A percentile compares a stretch with the other conserved stretches of the same genome.
Evolutionary conservation across 1,139 yeast species (phyloP).

Genomic region (Meyerozyma elateridarum): DNA sequence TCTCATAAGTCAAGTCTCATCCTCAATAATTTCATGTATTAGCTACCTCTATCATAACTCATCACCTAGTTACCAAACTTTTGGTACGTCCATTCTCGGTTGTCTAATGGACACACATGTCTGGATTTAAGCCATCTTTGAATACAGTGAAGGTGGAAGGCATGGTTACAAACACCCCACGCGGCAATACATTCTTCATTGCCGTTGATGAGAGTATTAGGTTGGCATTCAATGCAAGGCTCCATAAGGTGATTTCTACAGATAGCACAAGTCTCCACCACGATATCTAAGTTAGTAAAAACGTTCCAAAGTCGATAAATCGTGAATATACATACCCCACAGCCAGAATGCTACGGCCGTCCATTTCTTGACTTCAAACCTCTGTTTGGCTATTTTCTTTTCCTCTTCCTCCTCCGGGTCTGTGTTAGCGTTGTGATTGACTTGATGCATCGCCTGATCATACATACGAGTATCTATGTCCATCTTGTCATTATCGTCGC

Average conservation of each 20-base stretch:
- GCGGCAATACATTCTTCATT: constrained; percentile 89
- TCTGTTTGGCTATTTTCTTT: constrained; percentile 24
- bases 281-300: constrained; percentile 52
- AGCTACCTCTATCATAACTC: neutral
- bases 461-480: constrained; percentile 15
- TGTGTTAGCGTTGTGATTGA: constrained; percentile 4
- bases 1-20: too few relatives aligned
- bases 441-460: neutral
- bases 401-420: constrained; percentile 13
- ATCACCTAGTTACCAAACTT: constrained; percentile 52
- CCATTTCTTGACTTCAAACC: constrained; percentile 64
- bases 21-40: neutral
- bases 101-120: constrained; percentile 95
- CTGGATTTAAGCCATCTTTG: constrained; percentile 96
- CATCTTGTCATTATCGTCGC: constrained; percentile 12
- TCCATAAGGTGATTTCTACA: constrained; percentile 99
- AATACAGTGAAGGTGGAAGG: constrained; percentile 93
- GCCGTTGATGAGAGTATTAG: constrained; percentile 64
- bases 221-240: constrained; percentile 96
- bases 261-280: constrained; percentile 95
- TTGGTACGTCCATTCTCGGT: constrained; percentile 88
- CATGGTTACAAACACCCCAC: constrained; percentile 95
- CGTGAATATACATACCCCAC: constrained; percentile 61
- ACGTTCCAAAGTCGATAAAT: neutral
- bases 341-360: constrained; percentile 99